These are phyloP conservation scores for Chlamydomonas sphaeroides DNA, from an alignment of 139 green algal genomes.

Conservation along the genomic window DNA sequence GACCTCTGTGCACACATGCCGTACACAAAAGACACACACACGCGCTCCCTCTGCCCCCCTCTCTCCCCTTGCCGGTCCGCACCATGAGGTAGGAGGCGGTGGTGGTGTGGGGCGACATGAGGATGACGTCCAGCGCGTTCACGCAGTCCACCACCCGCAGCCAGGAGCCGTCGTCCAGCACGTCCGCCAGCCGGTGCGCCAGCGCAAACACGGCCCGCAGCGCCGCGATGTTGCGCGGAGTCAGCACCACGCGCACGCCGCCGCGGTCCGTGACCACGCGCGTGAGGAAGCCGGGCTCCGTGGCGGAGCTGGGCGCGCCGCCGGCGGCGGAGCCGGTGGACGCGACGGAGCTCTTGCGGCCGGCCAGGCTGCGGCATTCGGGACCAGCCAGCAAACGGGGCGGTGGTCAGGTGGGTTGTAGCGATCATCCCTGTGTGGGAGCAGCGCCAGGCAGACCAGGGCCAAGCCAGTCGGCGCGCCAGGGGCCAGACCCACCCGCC, in stretches of 20 bases:
- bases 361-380: not conserved
- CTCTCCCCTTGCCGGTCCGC: not conserved
- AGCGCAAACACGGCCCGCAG: conserved; percentile 87
- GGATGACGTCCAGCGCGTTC: conserved; percentile 85
- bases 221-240: conserved; percentile 77
- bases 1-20: too few species aligned
- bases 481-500: not conserved
- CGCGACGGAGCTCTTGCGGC: not conserved
- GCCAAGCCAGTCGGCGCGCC: too few species aligned
- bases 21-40: too few species aligned
- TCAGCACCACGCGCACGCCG: conserved; percentile 60
- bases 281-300: conserved; percentile 12
- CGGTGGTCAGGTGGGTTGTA: too few species aligned
- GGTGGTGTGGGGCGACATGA: conserved; percentile 75
- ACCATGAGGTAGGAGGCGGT: conserved; percentile 68
- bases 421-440: too few species aligned
- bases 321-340: not conserved
- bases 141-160: conserved; percentile 70
- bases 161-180: conserved; percentile 46
- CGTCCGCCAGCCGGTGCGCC: conserved; percentile 42
- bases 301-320: not conserved
- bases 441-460: too few species aligned
- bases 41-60: not conserved
- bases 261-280: conserved; percentile 3
- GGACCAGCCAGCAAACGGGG: too few species aligned